phyloP scores from a whole-genome alignment of 163 green algal species.

The Scenedesmus sp. region DNA sequence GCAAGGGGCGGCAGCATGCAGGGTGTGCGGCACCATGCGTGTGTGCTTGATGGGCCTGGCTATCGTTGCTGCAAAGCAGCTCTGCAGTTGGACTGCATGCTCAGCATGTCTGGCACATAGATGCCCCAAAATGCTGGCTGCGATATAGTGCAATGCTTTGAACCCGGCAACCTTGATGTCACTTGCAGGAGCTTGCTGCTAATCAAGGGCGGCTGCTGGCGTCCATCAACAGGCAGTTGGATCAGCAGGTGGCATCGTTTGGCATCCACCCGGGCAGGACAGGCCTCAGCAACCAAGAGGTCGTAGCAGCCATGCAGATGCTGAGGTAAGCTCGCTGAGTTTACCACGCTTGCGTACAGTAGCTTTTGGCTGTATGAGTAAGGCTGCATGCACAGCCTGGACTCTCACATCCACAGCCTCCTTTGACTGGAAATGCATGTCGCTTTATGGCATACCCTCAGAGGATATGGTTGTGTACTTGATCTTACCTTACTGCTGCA shows the following conservation, averaged over 20 bases:
- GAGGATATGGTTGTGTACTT: no score
- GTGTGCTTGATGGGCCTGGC: neutral
- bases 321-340: conserved; percentile 10
- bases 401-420: no score
- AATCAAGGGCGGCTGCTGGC: conserved; percentile 12
- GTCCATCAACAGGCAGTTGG: conserved; percentile 32
- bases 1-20: neutral
- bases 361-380: neutral
- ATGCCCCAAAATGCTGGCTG: neutral
- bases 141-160: no score
- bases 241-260: conserved; percentile 25
- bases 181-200: conserved; percentile 3
- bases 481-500: neutral
- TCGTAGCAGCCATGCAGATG: conserved; percentile 48
- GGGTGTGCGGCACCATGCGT: neutral
- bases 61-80: no score
- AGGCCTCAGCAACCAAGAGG: conserved; percentile 40
- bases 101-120: neutral
- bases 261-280: conserved; percentile 49
- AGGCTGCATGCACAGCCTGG: no score
- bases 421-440: no score
- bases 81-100: neutral
- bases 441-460: no score
- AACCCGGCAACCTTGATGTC: neutral
- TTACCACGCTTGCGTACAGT: neutral